Conservation (phyloP, 805 yeast genomes). For the Ogataea henricii region DNA sequence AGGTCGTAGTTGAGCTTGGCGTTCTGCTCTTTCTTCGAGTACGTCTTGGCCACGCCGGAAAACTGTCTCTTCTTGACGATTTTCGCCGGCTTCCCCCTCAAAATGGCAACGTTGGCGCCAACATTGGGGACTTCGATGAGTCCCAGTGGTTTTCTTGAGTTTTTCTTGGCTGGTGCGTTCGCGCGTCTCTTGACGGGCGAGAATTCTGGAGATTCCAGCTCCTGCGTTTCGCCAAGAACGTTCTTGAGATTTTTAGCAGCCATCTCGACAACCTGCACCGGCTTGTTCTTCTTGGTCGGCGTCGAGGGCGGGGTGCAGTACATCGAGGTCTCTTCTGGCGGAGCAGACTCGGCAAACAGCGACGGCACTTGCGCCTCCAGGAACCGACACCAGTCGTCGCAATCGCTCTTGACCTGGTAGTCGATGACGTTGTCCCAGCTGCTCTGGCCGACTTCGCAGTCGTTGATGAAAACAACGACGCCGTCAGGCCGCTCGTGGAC, state of each 20-base stretch:
- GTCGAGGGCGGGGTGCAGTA: conserved; percentile 28
- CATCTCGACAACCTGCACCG: background rate
- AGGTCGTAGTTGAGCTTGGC: background rate
- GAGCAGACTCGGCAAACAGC: conserved; percentile 47
- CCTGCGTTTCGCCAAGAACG: conserved; percentile 1
- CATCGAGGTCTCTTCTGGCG: conserved; percentile 19
- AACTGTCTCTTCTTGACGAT: background rate
- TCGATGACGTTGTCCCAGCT: conserved; percentile 76
- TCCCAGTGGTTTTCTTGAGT: background rate
- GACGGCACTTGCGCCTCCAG: conserved; percentile 58
- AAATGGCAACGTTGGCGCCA: too few species aligned
- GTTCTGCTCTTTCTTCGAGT: background rate
- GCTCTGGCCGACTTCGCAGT: conserved; percentile 58
- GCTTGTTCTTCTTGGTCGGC: conserved; percentile 14
- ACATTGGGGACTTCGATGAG: background rate
- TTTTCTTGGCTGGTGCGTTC: background rate
- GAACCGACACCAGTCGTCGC: conserved; percentile 75
- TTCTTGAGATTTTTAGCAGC: background rate
- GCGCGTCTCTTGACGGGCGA: conserved; percentile 12
- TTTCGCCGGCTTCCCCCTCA: background rate
- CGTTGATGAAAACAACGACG: conserved; percentile 72
- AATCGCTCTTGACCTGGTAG: conserved; percentile 75
- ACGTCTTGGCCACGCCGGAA: conserved; percentile 2
- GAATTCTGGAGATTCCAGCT: conserved; percentile 14
- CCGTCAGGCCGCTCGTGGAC: conserved; percentile 81